A percentile compares a stretch with the other conserved stretches of the same genome.
Conservation (phyloP, 192 early-diverging fungal species). For the Umbelopsis vinacea region DNA sequence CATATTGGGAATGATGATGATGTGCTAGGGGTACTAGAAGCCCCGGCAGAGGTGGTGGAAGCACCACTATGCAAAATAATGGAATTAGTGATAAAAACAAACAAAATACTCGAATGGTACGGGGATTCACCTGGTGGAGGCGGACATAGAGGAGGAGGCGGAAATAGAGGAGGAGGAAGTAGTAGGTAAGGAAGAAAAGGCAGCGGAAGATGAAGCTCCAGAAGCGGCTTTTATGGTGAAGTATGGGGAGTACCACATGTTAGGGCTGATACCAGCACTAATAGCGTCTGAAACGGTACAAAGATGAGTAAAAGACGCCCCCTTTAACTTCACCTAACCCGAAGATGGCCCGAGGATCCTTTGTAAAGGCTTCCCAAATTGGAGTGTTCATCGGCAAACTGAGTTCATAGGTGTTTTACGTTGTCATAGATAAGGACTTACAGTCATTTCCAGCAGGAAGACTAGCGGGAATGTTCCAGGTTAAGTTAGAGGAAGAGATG, state of each 20-base stretch:
- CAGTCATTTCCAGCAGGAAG: constrained; percentile 25
- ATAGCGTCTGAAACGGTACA: constrained; percentile 30
- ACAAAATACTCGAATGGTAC: no score
- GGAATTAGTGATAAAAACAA: not conserved
- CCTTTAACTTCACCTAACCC: no score
- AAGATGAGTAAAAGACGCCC: not conserved
- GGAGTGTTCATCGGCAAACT: not conserved
- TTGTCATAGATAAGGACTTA: constrained; percentile 23
- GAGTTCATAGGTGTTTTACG: not conserved
- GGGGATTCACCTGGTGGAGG: not conserved
- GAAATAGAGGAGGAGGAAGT: no score
- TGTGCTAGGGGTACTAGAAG: no score
- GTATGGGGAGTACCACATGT: constrained; percentile 28
- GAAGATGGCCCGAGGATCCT: no score
- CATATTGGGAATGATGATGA: no score
- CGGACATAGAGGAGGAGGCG: no score
- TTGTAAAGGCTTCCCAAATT: no score
- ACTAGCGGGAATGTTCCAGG: constrained; percentile 33
- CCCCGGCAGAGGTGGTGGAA: not conserved
- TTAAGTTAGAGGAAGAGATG: not conserved
- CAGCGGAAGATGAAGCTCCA: constrained; percentile 9
- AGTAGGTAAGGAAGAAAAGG: not conserved
- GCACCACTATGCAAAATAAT: not conserved
- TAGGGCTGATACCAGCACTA: constrained; percentile 26
- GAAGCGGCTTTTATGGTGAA: constrained; percentile 23